These are phyloP conservation scores for Pogostemon cablin DNA, from an alignment of 257 asterid species.

Conservation along the genomic window DNA sequence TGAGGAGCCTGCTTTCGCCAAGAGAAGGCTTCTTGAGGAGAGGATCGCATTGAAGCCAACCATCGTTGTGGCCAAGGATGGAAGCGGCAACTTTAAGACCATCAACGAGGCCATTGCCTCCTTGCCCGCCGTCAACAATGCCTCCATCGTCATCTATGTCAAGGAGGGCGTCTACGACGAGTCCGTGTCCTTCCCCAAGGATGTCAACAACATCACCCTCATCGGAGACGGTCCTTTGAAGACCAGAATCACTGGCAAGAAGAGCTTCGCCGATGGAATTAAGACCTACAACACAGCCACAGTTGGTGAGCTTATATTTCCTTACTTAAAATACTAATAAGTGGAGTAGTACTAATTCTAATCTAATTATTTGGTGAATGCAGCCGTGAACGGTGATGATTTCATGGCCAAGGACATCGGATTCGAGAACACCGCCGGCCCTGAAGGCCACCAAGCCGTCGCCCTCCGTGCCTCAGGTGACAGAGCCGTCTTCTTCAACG, in stretches of 20 bases:
- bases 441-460: conserved; percentile 55
- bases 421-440: conserved; percentile 68
- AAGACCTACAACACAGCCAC: conserved; percentile 58
- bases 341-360: too few relatives aligned
- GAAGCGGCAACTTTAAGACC: conserved; percentile 60
- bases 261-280: conserved; percentile 38
- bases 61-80: conserved; percentile 61
- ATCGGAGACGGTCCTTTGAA: conserved; percentile 60
- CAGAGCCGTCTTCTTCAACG: conserved; percentile 46
- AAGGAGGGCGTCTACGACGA: conserved; percentile 64
- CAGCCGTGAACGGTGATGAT: conserved; percentile 42
- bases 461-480: conserved; percentile 63
- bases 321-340: neutral
- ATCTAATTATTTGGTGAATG: neutral
- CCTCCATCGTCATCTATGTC: conserved; percentile 39
- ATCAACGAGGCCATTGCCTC: conserved; percentile 49
- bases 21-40: neutral
- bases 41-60: conserved; percentile 1
- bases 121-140: conserved; percentile 38
- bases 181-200: conserved; percentile 39
- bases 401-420: conserved; percentile 55
- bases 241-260: conserved; percentile 54
- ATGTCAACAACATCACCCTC: conserved; percentile 38
- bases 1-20: neutral
- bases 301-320: conserved; percentile 31